Conservation (phyloP, 2,329 filamentous ascomycete genomes). For the Mariannaea sp. region DNA sequence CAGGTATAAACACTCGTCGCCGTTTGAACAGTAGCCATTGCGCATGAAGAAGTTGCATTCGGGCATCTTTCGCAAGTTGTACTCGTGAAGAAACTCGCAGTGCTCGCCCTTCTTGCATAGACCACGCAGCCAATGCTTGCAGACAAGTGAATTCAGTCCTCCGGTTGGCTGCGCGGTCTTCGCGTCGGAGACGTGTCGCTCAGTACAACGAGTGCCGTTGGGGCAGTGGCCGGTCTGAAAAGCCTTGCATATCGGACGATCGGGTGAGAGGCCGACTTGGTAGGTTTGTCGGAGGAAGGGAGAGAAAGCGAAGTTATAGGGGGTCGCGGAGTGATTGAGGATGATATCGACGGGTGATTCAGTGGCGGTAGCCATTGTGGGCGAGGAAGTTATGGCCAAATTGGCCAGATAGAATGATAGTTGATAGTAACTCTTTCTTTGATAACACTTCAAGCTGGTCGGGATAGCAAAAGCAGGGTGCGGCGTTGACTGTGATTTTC, state of each 20-base stretch:
- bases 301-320: conserved; percentile 80
- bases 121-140: conserved; percentile 97
- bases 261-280: conserved; percentile 79
- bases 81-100: conserved; percentile 98
- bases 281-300: conserved; percentile 84
- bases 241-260: conserved; percentile 82
- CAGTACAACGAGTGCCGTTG: conserved; percentile 79
- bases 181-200: conserved; percentile 69
- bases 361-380: conserved; percentile 40
- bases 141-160: conserved; percentile 82
- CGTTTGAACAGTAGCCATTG: conserved; percentile 94
- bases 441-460: neutral
- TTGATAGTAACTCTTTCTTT: neutral
- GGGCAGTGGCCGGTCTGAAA: conserved; percentile 88
- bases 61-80: conserved; percentile 97
- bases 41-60: conserved; percentile 96
- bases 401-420: conserved; percentile 7
- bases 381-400: conserved; percentile 17
- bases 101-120: conserved; percentile 96
- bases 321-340: conserved; percentile 59
- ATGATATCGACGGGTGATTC: conserved; percentile 49
- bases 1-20: conserved; percentile 93
- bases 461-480: neutral
- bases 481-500: neutral
- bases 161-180: conserved; percentile 45